Base-by-base conservation (phyloP, 2,329 filamentous ascomycete genomes). In the Fusarium lateritium region DNA sequence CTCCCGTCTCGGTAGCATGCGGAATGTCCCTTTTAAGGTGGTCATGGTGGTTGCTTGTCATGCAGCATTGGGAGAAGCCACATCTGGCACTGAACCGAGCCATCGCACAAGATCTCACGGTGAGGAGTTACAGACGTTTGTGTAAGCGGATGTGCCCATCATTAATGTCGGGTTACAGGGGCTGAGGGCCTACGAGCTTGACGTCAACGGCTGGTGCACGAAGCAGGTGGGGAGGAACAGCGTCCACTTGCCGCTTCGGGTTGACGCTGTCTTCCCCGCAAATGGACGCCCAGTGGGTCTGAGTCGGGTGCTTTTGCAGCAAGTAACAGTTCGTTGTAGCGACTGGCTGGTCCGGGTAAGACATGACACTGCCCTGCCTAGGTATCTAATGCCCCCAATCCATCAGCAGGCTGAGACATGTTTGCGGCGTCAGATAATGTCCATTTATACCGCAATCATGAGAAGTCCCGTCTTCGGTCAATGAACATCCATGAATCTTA, bases 141-240 rank as follows among this genome's bases (percentile, higher is more conserved):
- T 58, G 57, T 58, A 49, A 50, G 49, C 40, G 44, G 24, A 44
- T 55, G 46, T 61, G 36, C 49, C 49, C 47, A 66, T 66, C 55
- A 66, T 54, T 28, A 26, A 26, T 36, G 15, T 21, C 33, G 39
- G 36, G 22, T 52, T 36, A 46, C 22, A 62, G 46, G 45, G 65
- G 55, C 38, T 69, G 33, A 14, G 47, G 49, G 28, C 42, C 34
- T 63, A 62, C 38, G 46, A 60, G 49, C 46, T 44, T 65, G 58
- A 70, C 67, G 67, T 70, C 67, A 68, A 70, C 54, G 63, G 67
- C 67, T 70, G 53, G 54, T 54, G 31, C 36, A 51, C 47, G 22
- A 49, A 36, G 24, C 39, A 56, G 60, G 51, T 34, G 65, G 61
- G 56, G 62, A 54, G n/a, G 31, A 19, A 40, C 38, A 68, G 44